Percentiles rank a stretch among this genome's conserved stretches.
These are phyloP conservation scores for Pharus latifolius DNA, from an alignment of 176 grass and related monocot species.

Conservation along the genomic window DNA sequence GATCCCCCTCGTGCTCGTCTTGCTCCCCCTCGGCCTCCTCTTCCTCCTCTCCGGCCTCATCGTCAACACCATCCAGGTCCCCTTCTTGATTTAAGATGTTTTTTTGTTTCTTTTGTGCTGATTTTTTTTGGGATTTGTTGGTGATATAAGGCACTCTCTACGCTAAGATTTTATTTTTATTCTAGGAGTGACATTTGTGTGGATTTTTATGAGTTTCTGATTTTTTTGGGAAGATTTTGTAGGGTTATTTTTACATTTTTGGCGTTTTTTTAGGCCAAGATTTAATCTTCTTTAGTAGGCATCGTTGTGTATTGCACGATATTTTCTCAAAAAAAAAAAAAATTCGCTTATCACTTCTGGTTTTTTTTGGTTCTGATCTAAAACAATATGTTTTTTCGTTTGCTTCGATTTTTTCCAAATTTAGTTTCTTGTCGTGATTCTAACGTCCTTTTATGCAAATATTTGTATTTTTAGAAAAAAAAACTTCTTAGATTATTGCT, in stretches of 20 bases:
- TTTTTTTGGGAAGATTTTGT: not conserved
- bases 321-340: too few species aligned
- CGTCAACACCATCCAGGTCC: slow-evolving; percentile 44
- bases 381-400: too few species aligned
- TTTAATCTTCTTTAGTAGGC: not conserved
- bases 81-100: not conserved
- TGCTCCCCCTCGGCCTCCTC: slow-evolving; percentile 63
- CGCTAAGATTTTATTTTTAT: not conserved
- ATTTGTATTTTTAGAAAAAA: too few species aligned
- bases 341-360: too few species aligned
- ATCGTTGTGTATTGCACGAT: too few species aligned
- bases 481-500: too few species aligned
- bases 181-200: not conserved
- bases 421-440: too few species aligned
- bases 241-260: not conserved
- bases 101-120: not conserved
- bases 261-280: not conserved
- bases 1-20: slow-evolving; percentile 33
- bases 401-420: too few species aligned
- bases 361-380: too few species aligned
- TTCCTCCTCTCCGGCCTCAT: slow-evolving; percentile 68
- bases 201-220: not conserved
- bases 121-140: not conserved
- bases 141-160: slow-evolving; percentile 5
- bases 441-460: too few species aligned